Conservation (phyloP, 495 filamentous ascomycete species). For the Durotheca rogersii region DNA sequence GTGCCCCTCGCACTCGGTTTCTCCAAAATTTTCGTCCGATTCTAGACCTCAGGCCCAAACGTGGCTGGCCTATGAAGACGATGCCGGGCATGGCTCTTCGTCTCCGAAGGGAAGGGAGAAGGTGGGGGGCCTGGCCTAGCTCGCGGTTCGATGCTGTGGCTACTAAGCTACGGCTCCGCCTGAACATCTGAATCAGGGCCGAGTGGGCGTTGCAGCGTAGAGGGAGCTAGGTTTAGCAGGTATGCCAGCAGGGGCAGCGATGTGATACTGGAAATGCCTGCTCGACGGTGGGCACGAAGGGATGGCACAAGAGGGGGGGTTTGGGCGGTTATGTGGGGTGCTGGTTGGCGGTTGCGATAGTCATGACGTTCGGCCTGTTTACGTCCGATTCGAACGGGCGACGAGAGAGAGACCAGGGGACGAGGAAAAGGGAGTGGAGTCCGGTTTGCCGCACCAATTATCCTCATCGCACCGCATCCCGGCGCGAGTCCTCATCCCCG, state of each 20-base stretch:
- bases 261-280: conserved; percentile 6
- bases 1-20: conserved; percentile 4
- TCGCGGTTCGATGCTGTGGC: conserved; percentile 25
- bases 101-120: too few relatives aligned
- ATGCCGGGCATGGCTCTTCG: conserved; percentile 20
- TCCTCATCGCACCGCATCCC: conserved; percentile 12
- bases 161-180: conserved; percentile 13
- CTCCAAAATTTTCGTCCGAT: conserved; percentile 16
- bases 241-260: too few relatives aligned
- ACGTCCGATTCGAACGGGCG: conserved; percentile 31
- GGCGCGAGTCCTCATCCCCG: conserved; percentile 17
- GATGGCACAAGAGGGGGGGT: too few relatives aligned
- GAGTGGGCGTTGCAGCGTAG: conserved; percentile 18
- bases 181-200: conserved; percentile 20
- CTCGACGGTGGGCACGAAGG: conserved; percentile 16
- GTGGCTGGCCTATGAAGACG: conserved; percentile 25
- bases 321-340: conserved; percentile 32
- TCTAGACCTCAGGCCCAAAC: conserved; percentile 13
- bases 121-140: too few relatives aligned
- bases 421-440: conserved; percentile 12
- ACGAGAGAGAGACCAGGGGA: too few relatives aligned
- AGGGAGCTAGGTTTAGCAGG: conserved; percentile 12
- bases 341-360: conserved; percentile 18
- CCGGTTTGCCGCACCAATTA: conserved; percentile 30
- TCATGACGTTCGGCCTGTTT: conserved; percentile 31